Evolutionary conservation across 106 monocot species (phyloP), one percentile per base, ranked within the genome.

Genomic region (Acorus calamus): DNA sequence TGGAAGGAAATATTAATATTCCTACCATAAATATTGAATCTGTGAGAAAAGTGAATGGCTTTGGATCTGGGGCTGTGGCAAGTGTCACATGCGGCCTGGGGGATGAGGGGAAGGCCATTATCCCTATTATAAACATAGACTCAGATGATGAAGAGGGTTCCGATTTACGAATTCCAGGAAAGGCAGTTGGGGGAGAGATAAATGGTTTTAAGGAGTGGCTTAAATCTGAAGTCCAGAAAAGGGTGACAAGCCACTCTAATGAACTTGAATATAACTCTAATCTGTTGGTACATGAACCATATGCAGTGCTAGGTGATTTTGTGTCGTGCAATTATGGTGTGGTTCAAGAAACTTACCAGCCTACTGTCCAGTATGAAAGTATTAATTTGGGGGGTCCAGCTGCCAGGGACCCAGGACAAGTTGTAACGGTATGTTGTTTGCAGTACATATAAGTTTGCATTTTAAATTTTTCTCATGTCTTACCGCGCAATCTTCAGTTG

Each of bases 61-160:
- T 55, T 9, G 44, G 14, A 10, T 66, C 12, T 56, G 4, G 8
- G 45, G 7, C 45, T 10, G 47, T 6, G 12, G 3, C 12, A 28
- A 28, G 28, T 56, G 55, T 3, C 28, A 54, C 5, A 0, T 45
- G 3, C n/a, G 4, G 41, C 7, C 56, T 14, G 42, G 6, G 10
- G 50, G 50, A 69, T 50, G 67, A 56, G 48, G 63, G 69, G 49
- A 71, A 70, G 3, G 59, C 73, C 11, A 48, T 12, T 11, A 55
- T 7, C 4, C 52, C 73, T 60, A 59, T 79, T 47, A 81, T 92
- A 73, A n/a, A 79, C 55, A 62, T 92, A 50, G 87, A 92, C 73
- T 92, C 92, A 5, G 92, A 92, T 75, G 92, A 87, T 42, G 90
- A 90, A 47, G 74, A 74, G 58, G 75, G 7, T 14, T 14, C 49